A percentile compares a stretch with the other conserved stretches of the same genome.
Evolutionary conservation across 169 alveolate species (phyloP).

Genomic region (Plasmodium coatneyi): DNA sequence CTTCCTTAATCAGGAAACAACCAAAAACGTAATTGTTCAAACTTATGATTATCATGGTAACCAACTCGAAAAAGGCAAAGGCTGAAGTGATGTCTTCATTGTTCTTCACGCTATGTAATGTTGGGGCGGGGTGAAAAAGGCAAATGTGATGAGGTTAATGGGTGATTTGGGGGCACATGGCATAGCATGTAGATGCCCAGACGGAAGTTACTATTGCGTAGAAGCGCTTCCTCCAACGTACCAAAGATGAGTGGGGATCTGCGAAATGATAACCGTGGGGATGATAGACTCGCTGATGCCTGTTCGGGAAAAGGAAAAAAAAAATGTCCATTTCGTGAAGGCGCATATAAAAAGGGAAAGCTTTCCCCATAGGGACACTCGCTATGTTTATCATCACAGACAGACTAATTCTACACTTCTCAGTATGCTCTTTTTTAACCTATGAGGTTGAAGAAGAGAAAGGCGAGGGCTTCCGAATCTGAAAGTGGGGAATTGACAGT

Average conservation of each 20-base stretch:
- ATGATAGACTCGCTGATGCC: slow-evolving; percentile 74
- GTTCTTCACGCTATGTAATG: slow-evolving; percentile 42
- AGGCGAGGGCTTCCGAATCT: slow-evolving; percentile 65
- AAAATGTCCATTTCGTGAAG: neutral
- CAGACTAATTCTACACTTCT: neutral
- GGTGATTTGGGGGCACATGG: neutral
- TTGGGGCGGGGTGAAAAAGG: neutral
- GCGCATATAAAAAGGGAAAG: neutral
- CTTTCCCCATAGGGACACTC: neutral
- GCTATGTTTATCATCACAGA: neutral
- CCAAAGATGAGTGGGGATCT: slow-evolving; percentile 73
- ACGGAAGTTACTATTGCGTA: neutral
- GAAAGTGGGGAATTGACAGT: neutral
- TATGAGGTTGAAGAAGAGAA: slow-evolving; percentile 65
- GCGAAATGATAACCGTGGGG: slow-evolving; percentile 74
- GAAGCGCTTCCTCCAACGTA: neutral
- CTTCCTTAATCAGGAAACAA: slow-evolving; percentile 43
- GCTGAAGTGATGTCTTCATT: slow-evolving; percentile 66
- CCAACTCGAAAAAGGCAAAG: slow-evolving; percentile 71
- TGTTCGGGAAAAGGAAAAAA: neutral
- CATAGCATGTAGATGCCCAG: neutral
- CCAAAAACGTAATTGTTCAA: slow-evolving; percentile 68
- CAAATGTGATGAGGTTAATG: neutral
- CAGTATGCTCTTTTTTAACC: neutral
- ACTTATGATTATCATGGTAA: slow-evolving; percentile 63